phyloP scores from a whole-genome alignment of 2,329 filamentous ascomycete species.

The Alternaria gansuensis region DNA sequence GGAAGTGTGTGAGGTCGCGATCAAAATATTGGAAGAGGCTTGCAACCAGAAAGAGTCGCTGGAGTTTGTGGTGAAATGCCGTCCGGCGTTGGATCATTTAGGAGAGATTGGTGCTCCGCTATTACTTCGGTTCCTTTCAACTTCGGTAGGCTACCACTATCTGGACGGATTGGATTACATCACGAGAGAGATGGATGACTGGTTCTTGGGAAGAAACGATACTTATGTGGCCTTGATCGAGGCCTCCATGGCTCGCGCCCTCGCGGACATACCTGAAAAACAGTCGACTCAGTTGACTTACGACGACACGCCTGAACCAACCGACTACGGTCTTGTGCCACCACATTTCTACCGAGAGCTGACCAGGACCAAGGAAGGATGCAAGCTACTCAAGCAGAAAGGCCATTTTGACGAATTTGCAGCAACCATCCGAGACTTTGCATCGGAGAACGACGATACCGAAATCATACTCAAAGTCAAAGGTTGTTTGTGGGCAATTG shows the following conservation, averaged over 20 bases:
- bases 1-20: constrained; percentile 92
- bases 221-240: constrained; percentile 95
- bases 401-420: constrained; percentile 97
- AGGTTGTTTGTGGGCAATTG: constrained; percentile 95
- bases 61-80: constrained; percentile 96
- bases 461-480: constrained; percentile 94
- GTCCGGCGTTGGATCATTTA: constrained; percentile 91
- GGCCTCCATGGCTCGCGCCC: constrained; percentile 89
- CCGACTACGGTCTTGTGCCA: constrained; percentile 73
- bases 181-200: constrained; percentile 99
- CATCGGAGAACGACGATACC: constrained; percentile 81
- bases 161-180: constrained; percentile 97
- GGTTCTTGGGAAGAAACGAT: constrained; percentile 97
- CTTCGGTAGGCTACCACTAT: constrained; percentile 97
- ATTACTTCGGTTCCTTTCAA: constrained; percentile 90
- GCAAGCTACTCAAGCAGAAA: constrained; percentile 86
- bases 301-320: constrained; percentile 58
- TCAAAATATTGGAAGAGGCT: constrained; percentile 96
- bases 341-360: constrained; percentile 98
- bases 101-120: constrained; percentile 96
- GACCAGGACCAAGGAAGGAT: constrained; percentile 90
- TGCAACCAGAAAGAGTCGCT: constrained; percentile 91
- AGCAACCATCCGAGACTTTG: constrained; percentile 85
- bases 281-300: constrained; percentile 57
- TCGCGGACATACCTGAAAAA: constrained; percentile 69